Conservation (phyloP, 2,329 filamentous ascomycete genomes). For the Exophiala mesophila region DNA sequence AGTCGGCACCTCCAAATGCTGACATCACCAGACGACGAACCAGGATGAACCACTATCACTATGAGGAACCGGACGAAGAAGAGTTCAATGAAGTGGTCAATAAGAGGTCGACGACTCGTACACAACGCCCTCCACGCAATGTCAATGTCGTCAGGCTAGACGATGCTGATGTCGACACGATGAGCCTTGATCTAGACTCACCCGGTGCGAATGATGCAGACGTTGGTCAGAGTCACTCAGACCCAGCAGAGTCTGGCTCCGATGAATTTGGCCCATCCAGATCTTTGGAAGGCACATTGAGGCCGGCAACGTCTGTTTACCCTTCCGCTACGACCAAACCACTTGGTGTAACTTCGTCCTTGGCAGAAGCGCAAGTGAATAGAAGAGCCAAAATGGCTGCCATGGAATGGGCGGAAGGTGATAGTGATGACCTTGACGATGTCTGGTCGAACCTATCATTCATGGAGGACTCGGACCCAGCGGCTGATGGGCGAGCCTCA, state of each 20-base stretch:
- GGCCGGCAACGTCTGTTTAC: slow-evolving; percentile 1
- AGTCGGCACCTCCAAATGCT: slow-evolving; percentile 11
- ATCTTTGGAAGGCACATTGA: background rate
- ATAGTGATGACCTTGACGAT: slow-evolving; percentile 24
- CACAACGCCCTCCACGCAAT: no score
- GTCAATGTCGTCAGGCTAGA: slow-evolving; percentile 12
- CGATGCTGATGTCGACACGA: slow-evolving; percentile 10
- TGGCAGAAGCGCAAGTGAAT: slow-evolving; percentile 30
- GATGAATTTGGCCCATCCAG: background rate
- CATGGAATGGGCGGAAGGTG: slow-evolving; percentile 29
- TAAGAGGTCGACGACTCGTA: background rate
- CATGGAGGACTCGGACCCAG: slow-evolving; percentile 6
- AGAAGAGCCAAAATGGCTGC: slow-evolving; percentile 32
- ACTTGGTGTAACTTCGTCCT: slow-evolving; percentile 1
- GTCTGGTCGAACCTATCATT: slow-evolving; percentile 18
- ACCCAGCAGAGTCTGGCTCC: background rate
- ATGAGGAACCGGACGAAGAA: slow-evolving; percentile 26
- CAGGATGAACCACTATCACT: slow-evolving; percentile 20
- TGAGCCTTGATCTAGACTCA: slow-evolving; percentile 10
- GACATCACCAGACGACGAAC: slow-evolving; percentile 22
- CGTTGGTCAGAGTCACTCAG: no score
- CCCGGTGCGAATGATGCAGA: slow-evolving; percentile 2
- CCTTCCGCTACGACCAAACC: slow-evolving; percentile 3
- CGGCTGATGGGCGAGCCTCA: no score
- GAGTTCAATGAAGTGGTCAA: slow-evolving; percentile 22